phyloP scores from a whole-genome alignment of 805 yeast species.

The Kodamaea sagamina region DNA sequence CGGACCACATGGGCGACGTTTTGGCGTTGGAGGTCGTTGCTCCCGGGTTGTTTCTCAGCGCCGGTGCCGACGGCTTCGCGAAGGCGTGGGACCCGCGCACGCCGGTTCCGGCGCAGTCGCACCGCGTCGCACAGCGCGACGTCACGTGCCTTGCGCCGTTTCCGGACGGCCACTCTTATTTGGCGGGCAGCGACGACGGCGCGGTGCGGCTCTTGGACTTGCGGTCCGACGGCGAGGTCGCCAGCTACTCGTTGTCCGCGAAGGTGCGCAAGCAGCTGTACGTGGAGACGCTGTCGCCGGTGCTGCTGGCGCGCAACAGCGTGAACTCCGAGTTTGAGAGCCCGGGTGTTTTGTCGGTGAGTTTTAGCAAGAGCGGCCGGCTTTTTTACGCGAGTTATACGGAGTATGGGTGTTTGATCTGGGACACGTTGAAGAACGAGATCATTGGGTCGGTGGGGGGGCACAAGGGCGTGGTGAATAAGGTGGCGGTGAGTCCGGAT shows the following conservation, averaged over 20 bases:
- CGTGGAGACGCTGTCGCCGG: background rate
- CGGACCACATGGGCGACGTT: conserved; percentile 75
- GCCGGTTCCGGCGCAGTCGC: conserved; percentile 47
- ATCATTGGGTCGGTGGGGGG: conserved; percentile 61
- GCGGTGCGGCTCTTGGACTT: conserved; percentile 68
- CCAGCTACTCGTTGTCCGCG: conserved; percentile 42
- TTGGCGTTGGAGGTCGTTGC: conserved; percentile 32
- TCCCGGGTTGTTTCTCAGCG: conserved; percentile 50
- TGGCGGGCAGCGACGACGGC: conserved; percentile 81
- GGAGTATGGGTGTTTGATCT: conserved; percentile 70
- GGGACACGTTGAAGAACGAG: conserved; percentile 73
- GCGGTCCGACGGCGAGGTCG: conserved; percentile 71
- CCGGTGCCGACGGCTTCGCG: conserved; percentile 69
- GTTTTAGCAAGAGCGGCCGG: conserved; percentile 74
- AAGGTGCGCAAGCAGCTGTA: conserved; percentile 6
- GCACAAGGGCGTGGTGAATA: conserved; percentile 61
- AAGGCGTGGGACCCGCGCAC: conserved; percentile 34
- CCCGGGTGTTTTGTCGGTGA: conserved; percentile 73
- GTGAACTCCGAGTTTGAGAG: conserved; percentile 45
- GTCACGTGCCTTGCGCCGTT: conserved; percentile 60
- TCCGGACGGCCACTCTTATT: conserved; percentile 71
- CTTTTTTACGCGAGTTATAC: conserved; percentile 73
- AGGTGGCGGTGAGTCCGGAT: conserved; percentile 67
- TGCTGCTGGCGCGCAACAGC: conserved; percentile 7
- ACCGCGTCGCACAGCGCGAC: conserved; percentile 63